Percentiles rank a stretch among this genome's conserved stretches.
These are phyloP conservation scores for Vitellaria paradoxa DNA, from an alignment of 179 eudicot species.

Conservation along the genomic window DNA sequence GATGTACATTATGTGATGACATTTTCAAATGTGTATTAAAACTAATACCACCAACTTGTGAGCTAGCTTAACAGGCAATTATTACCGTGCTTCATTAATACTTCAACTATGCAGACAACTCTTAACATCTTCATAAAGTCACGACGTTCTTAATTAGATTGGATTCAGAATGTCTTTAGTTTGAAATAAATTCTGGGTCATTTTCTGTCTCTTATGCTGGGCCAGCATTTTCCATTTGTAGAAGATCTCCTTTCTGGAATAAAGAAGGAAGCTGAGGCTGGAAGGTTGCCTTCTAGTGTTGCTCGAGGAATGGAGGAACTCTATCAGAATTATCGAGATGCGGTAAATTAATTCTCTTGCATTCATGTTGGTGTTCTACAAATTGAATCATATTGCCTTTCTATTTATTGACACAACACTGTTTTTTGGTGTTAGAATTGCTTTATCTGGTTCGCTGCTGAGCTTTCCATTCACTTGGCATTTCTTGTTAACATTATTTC, in stretches of 20 bases:
- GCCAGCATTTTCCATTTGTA: conserved; percentile 28
- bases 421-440: not conserved
- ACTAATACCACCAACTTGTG: not conserved
- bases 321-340: conserved; percentile 72
- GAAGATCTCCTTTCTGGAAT: conserved; percentile 87
- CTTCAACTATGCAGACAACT: not conserved
- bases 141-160: not conserved
- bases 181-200: conserved; percentile 3
- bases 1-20: not conserved
- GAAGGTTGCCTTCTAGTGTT: conserved; percentile 64
- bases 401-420: not conserved
- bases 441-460: not conserved
- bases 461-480: too few relatives aligned
- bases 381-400: not conserved
- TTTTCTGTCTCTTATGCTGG: conserved; percentile 20
- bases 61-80: not conserved
- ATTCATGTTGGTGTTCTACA: conserved; percentile 17
- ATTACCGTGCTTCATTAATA: conserved; percentile 3
- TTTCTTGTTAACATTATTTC: too few relatives aligned
- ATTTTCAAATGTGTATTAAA: not conserved
- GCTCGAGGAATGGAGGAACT: conserved; percentile 86
- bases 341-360: conserved; percentile 49
- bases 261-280: conserved; percentile 62
- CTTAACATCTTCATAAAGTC: not conserved
- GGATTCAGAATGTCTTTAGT: not conserved